A percentile compares a stretch with the other conserved stretches of the same genome.
phyloP scores from a whole-genome alignment of 768 basidiomycete species.

The Suillus discolor region DNA sequence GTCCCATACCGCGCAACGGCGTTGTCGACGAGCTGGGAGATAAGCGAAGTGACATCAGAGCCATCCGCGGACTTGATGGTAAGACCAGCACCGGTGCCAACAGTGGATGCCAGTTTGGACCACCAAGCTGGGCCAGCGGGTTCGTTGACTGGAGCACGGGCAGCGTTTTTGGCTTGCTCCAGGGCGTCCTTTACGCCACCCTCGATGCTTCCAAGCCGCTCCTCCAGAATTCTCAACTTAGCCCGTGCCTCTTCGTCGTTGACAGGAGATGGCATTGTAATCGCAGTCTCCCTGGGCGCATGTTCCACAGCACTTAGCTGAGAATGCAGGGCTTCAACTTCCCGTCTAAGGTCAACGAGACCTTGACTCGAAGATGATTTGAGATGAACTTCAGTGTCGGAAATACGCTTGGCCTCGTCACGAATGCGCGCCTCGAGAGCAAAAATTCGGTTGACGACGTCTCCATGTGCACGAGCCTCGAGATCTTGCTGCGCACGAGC shows the following conservation, averaged over 20 bases:
- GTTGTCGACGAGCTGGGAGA: conserved; percentile 72
- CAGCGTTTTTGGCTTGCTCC: conserved; percentile 58
- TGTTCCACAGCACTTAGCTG: conserved; percentile 37
- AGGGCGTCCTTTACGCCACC: conserved; percentile 70
- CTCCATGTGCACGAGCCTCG: conserved; percentile 50
- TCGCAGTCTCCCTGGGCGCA: conserved; percentile 21
- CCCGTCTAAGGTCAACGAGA: conserved; percentile 52
- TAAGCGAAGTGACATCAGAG: conserved; percentile 68
- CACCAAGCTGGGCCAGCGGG: conserved; percentile 63
- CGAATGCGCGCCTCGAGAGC: conserved; percentile 55
- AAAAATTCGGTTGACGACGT: conserved; percentile 56
- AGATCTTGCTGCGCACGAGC: conserved; percentile 53
- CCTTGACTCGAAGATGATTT: conserved; percentile 46
- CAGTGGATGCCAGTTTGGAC: conserved; percentile 58
- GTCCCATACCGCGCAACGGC: conserved; percentile 60
- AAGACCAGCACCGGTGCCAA: conserved; percentile 47
- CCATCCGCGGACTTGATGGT: conserved; percentile 78
- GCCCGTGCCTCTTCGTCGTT: conserved; percentile 60
- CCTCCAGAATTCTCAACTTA: conserved; percentile 60
- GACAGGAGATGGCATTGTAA: conserved; percentile 17
- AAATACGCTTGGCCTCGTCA: conserved; percentile 46
- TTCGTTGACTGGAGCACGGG: conserved; percentile 37
- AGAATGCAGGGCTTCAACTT: conserved; percentile 55
- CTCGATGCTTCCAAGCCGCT: conserved; percentile 62
- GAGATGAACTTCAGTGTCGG: conserved; percentile 55